Conservation (phyloP, 2,329 filamentous ascomycete species). For the Colletotrichum sp. region DNA sequence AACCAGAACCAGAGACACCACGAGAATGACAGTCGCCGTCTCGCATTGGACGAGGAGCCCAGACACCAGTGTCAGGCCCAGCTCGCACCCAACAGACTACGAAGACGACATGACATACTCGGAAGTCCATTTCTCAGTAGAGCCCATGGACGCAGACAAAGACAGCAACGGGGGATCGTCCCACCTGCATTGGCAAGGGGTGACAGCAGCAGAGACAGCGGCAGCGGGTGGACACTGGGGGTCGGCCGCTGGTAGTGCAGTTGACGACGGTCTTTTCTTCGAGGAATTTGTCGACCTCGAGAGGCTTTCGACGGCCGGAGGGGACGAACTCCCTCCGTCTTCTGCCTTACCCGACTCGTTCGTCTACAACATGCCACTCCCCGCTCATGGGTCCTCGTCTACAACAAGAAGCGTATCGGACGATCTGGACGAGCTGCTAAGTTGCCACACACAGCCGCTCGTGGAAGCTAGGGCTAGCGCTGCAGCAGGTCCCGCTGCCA, state of each 20-base stretch:
- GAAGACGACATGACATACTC: constrained; percentile 16
- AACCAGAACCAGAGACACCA: background rate
- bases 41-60: constrained; percentile 21
- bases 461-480: constrained; percentile 19
- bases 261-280: constrained; percentile 26
- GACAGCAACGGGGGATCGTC: constrained; percentile 13
- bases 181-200: constrained; percentile 12
- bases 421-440: constrained; percentile 21
- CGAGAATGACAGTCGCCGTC: constrained; percentile 20
- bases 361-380: constrained; percentile 21
- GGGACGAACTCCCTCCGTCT: constrained; percentile 8
- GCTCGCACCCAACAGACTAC: constrained; percentile 13
- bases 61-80: constrained; percentile 12
- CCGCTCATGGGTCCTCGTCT: constrained; percentile 14
- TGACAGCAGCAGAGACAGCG: background rate
- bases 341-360: constrained; percentile 19
- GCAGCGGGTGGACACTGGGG: background rate
- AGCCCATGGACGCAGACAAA: constrained; percentile 21
- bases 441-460: constrained; percentile 20
- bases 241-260: background rate
- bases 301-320: constrained; percentile 13
- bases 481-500: constrained; percentile 22
- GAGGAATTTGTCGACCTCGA: constrained; percentile 33
- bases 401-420: constrained; percentile 20
- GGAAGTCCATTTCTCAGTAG: constrained; percentile 17